A percentile compares a stretch with the other conserved stretches of the same genome.
Conservation (phyloP, 257 asterid genomes). For the Solanum appendiculatum region DNA sequence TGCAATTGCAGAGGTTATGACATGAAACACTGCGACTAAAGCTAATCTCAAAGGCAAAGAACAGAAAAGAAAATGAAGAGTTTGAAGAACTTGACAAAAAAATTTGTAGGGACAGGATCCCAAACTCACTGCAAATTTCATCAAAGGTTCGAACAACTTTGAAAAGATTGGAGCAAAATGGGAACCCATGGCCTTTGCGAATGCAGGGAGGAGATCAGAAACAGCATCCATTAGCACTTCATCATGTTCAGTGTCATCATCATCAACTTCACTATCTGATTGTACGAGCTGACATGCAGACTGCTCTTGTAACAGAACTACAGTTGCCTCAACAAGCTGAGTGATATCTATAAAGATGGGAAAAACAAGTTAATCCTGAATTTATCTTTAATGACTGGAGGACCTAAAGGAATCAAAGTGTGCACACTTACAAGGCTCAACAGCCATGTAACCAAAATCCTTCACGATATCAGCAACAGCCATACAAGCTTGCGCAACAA, state of each 20-base stretch:
- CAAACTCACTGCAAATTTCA: constrained; percentile 78
- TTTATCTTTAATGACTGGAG: not conserved
- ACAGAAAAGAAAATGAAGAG: not conserved
- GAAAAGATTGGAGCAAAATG: constrained; percentile 80
- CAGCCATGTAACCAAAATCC: constrained; percentile 74
- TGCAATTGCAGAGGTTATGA: constrained; percentile 19
- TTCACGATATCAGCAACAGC: constrained; percentile 72
- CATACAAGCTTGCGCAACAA: constrained; percentile 95
- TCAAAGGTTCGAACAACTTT: constrained; percentile 71
- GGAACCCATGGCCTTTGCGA: constrained; percentile 83
- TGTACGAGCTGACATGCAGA: constrained; percentile 77
- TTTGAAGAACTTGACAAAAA: not conserved
- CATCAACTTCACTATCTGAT: constrained; percentile 76
- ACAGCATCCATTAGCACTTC: constrained; percentile 99
- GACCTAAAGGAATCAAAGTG: constrained; percentile 2
- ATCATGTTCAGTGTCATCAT: constrained; percentile 81
- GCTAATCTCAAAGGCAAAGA: not conserved
- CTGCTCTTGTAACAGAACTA: constrained; percentile 69
- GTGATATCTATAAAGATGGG: constrained; percentile 38
- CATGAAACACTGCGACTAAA: not conserved
- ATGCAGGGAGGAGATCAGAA: constrained; percentile 96
- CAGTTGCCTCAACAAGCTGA: constrained; percentile 68
- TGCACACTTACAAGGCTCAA: constrained; percentile 79
- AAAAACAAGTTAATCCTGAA: not conserved
- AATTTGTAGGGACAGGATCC: not conserved